phyloP scores from a whole-genome alignment of 1,284 basidiomycete genomes.

The Puccinia brachypodii region DNA sequence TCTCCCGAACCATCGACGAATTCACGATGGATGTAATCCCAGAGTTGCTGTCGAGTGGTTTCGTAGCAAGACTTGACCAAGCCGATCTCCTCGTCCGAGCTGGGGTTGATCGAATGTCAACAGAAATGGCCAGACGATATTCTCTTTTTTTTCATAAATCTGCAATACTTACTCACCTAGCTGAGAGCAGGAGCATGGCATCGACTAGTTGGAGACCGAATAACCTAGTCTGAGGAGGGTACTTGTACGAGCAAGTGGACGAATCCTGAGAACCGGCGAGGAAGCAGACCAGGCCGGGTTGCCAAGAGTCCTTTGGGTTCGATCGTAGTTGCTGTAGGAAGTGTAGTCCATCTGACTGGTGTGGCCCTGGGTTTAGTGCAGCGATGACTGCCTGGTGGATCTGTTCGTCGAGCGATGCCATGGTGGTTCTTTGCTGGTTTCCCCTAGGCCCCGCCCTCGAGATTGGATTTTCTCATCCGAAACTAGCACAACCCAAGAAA shows the following conservation, averaged over 20 bases:
- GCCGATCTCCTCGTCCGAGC: conserved; percentile 11
- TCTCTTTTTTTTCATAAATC: not conserved
- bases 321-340: conserved; percentile 36
- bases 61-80: conserved; percentile 16
- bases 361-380: conserved; percentile 46
- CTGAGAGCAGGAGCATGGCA: conserved; percentile 36
- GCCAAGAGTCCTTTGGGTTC: conserved; percentile 41
- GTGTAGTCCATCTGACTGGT: conserved; percentile 30
- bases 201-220: conserved; percentile 48
- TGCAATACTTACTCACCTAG: conserved; percentile 17
- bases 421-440: not conserved
- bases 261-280: conserved; percentile 8
- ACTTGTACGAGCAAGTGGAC: conserved; percentile 21
- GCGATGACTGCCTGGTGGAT: conserved; percentile 47
- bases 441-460: too few species aligned
- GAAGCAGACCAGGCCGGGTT: conserved; percentile 41
- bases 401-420: conserved; percentile 39
- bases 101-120: not conserved
- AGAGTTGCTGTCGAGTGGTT: conserved; percentile 42
- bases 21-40: conserved; percentile 47
- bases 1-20: conserved; percentile 40
- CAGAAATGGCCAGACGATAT: not conserved
- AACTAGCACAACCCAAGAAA: not conserved
- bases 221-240: conserved; percentile 39
- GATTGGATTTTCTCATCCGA: not conserved